Evolutionary conservation across 1,284 basidiomycete genomes (phyloP).

Genomic region (Athelia sp.): DNA sequence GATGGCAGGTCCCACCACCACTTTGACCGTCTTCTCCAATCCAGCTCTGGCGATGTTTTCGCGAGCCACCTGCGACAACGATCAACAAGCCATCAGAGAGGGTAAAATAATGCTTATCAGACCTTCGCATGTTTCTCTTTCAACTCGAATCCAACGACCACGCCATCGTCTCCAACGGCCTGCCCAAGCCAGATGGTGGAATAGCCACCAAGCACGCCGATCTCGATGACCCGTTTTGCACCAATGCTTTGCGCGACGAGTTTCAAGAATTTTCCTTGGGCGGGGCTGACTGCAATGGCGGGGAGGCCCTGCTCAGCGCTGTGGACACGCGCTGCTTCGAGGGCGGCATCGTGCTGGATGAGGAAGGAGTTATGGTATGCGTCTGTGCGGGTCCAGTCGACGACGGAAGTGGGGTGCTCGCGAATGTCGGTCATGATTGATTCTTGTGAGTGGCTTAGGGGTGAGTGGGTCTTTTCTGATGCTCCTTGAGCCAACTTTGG

Average conservation of each 20-base stretch:
- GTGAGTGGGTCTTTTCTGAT: no score
- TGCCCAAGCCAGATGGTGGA: slow-evolving; percentile 58
- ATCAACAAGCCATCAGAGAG: background rate
- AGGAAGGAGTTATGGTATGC: slow-evolving; percentile 54
- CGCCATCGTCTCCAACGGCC: slow-evolving; percentile 40
- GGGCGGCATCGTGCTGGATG: slow-evolving; percentile 34
- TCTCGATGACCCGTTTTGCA: slow-evolving; percentile 51
- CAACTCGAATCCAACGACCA: slow-evolving; percentile 47
- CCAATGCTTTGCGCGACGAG: slow-evolving; percentile 41
- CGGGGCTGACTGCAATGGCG: slow-evolving; percentile 47
- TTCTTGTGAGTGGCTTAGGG: no score
- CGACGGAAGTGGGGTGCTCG: background rate
- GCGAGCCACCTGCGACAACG: slow-evolving; percentile 40
- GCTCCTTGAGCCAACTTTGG: no score
- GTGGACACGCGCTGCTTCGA: slow-evolving; percentile 39
- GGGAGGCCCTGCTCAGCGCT: slow-evolving; percentile 40
- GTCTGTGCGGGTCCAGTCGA: slow-evolving; percentile 47
- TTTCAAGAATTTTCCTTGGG: slow-evolving; percentile 54
- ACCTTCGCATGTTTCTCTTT: slow-evolving; percentile 44
- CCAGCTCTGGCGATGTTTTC: slow-evolving; percentile 48
- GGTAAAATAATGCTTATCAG: no score
- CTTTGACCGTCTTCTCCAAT: slow-evolving; percentile 36
- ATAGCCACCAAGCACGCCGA: slow-evolving; percentile 63
- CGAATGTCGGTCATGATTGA: background rate
- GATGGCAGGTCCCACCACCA: slow-evolving; percentile 46